A percentile compares a stretch with the other conserved stretches of the same genome.
phyloP scores from a whole-genome alignment of 345 rosid species.

The Brassica juncea region DNA sequence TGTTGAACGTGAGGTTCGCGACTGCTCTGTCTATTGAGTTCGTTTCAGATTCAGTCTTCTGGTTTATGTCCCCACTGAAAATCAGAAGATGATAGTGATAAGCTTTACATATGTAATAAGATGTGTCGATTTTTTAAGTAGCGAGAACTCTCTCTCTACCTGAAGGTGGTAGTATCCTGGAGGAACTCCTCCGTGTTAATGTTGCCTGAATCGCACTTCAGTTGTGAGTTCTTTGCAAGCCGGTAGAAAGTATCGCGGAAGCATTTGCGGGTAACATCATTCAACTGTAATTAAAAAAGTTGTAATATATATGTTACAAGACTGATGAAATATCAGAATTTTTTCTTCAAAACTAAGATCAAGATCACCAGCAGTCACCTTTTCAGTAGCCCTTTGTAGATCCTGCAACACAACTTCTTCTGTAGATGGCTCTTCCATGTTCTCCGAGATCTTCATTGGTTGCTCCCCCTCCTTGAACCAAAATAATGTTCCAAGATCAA shows the following conservation, averaged over 20 bases:
- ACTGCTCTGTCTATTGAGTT: conserved; percentile 74
- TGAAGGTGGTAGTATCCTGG: background rate
- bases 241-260: conserved; percentile 88
- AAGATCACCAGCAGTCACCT: conserved; percentile 44
- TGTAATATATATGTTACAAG: conserved; percentile 5
- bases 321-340: background rate
- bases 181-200: conserved; percentile 23
- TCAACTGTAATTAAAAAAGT: conserved; percentile 44
- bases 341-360: background rate
- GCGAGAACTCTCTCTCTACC: conserved; percentile 15
- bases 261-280: conserved; percentile 64
- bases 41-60: conserved; percentile 59
- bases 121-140: background rate
- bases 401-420: conserved; percentile 69
- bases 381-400: conserved; percentile 59
- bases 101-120: background rate
- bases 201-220: conserved; percentile 12
- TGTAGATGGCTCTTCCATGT: conserved; percentile 43
- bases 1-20: conserved; percentile 73
- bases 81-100: background rate
- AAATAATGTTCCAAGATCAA: conserved; percentile 28
- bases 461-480: conserved; percentile 10
- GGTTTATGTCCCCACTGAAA: conserved; percentile 44
- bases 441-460: conserved; percentile 34
- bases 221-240: conserved; percentile 65